These are phyloP conservation scores for Cavenderia fasciculata DNA, from an alignment of 78 protist species.

Conservation along the genomic window DNA sequence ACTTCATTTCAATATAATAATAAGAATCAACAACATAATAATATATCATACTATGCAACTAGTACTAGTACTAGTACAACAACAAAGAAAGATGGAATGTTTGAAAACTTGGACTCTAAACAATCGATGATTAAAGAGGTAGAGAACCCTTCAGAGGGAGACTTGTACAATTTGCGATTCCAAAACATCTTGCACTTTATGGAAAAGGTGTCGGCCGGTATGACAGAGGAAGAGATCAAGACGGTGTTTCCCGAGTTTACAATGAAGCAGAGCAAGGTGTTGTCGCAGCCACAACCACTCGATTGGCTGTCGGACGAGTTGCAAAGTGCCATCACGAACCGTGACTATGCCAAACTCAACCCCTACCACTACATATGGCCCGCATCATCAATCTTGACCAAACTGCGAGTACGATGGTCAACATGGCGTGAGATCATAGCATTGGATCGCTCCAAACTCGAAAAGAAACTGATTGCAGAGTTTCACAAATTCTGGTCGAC, in stretches of 20 bases:
- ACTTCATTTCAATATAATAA: too few species aligned
- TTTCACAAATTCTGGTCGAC: conserved; percentile 18
- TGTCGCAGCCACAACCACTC: conserved; percentile 17
- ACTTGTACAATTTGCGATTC: too few species aligned
- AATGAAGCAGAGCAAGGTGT: neutral
- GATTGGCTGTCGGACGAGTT: neutral
- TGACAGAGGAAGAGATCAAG: too few species aligned
- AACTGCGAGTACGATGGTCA: too few species aligned
- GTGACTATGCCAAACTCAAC: conserved; percentile 4
- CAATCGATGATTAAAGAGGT: neutral
- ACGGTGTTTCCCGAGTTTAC: too few species aligned
- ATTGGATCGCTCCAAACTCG: too few species aligned
- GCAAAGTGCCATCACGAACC: neutral
- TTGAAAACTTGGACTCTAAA: neutral
- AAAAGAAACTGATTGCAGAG: neutral
- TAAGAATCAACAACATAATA: neutral
- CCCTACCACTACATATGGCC: conserved; percentile 3
- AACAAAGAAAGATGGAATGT: neutral
- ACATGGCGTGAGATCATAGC: too few species aligned
- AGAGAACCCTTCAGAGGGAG: too few species aligned
- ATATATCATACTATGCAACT: neutral
- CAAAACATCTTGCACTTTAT: too few species aligned
- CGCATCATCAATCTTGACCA: too few species aligned
- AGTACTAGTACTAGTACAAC: neutral
- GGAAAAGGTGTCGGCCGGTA: too few species aligned